Percentiles rank a stretch among this genome's conserved stretches.
Conservation (phyloP, 345 rosid species). For the Eutrema heterophyllum region DNA sequence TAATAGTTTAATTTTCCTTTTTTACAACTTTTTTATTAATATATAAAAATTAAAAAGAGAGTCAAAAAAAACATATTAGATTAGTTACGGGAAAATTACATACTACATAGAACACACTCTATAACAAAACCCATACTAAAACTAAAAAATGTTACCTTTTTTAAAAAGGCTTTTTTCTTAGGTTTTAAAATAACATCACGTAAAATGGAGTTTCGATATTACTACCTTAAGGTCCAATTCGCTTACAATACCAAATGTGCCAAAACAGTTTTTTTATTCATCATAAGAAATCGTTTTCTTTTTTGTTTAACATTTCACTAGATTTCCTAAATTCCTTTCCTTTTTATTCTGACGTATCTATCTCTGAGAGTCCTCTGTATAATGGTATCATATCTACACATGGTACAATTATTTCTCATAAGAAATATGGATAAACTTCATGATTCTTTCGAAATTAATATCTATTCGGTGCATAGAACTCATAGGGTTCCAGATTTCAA, state of each 20-base stretch:
- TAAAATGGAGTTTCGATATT: too few relatives aligned
- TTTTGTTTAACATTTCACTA: background rate
- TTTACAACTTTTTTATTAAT: background rate
- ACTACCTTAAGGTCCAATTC: too few relatives aligned
- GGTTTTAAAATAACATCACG: too few relatives aligned
- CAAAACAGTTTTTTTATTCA: background rate
- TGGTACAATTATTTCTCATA: background rate
- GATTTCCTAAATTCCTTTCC: background rate
- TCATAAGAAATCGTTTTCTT: background rate
- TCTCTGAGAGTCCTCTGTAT: background rate
- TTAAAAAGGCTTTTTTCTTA: too few relatives aligned
- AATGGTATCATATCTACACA: background rate
- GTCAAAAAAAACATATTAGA: background rate
- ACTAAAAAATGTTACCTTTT: too few relatives aligned
- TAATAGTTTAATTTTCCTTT: background rate
- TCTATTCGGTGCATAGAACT: background rate
- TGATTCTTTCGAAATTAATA: background rate
- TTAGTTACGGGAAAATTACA: background rate
- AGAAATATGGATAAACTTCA: constrained; percentile 4
- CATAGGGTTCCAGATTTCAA: background rate
- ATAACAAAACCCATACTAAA: background rate
- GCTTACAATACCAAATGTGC: too few relatives aligned
- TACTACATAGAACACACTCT: background rate
- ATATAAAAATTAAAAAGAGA: background rate
- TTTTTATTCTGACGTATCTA: background rate